Evolutionary conservation across 257 asterid genomes (phyloP), one percentile per base, ranked within the genome.

Genomic region (Fraxinus anomala): DNA sequence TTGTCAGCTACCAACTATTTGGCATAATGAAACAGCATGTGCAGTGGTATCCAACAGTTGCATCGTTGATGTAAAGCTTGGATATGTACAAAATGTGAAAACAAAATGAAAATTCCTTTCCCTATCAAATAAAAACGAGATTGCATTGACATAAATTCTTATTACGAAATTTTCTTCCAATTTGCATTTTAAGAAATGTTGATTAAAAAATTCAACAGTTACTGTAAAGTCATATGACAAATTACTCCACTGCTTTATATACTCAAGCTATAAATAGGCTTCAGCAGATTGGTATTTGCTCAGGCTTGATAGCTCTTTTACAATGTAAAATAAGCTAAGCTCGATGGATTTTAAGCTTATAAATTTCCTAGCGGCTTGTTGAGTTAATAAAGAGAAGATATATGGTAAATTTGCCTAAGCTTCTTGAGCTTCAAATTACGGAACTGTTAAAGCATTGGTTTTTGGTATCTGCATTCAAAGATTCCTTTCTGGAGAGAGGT

Each of bases 11-110:
- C 56, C 56, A 14, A 14, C n/a, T 47, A 47, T 47, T 47, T 23
- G 65, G 77, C 66, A 79, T 16, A 65, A 42, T 44, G 16, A n/a
- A 37, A 76, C 79, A 12, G 13, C 19, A 2, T 47, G 67, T 12
- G 17, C 40, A 39, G n/a, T 4, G 19, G 47, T 66, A 76, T 67
- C 24, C 80, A 73, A 11, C 30, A 51, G 17, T 70, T 79, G 59
- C 36, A 31, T 40, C 73, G 73, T 36, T 2, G 61, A n/a, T 67
- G 21, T 13, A 79, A 61, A 63, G 19, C 16, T 17, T 3, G 34
- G 74, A 30, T 36, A 23, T 28, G n/a, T 19, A 1, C n/a, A 40
- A 21, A 69, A 9, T 9, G n/a, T 12, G 44, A 33, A 49, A 49
- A 66, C 16, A 12, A 51, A 23, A 65, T 65, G 34, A 63, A 26